These are phyloP conservation scores for Xylariaceae sp. DNA, from an alignment of 2,329 filamentous ascomycete genomes.

Conservation along the genomic window DNA sequence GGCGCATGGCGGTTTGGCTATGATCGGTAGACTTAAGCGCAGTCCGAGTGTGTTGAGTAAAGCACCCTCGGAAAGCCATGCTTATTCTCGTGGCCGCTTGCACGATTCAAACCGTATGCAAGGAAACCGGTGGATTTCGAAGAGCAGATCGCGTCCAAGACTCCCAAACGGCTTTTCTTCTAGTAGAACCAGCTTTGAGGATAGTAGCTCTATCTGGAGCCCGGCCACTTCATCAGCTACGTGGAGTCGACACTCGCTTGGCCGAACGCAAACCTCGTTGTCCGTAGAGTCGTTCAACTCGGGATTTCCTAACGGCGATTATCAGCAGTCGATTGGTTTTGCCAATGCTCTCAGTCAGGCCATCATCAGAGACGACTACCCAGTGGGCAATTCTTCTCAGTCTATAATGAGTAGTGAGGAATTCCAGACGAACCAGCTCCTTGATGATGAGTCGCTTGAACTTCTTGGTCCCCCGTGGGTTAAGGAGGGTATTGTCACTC, in stretches of 20 bases:
- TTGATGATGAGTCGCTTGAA: conserved; percentile 90
- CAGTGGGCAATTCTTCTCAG: conserved; percentile 44
- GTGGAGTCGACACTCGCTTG: conserved; percentile 90
- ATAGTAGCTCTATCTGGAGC: conserved; percentile 84
- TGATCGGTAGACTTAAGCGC: conserved; percentile 72
- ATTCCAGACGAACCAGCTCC: conserved; percentile 56
- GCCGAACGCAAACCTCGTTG: conserved; percentile 84
- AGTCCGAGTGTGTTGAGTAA: conserved; percentile 91
- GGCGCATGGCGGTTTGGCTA: conserved; percentile 63
- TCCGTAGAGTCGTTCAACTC: conserved; percentile 88
- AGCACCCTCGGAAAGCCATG: conserved; percentile 75
- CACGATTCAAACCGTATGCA: conserved; percentile 49
- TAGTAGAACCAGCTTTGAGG: conserved; percentile 89
- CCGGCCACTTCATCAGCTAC: conserved; percentile 80
- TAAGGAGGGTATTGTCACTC: conserved; percentile 91
- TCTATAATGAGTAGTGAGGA: conserved; percentile 55
- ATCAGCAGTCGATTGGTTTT: conserved; percentile 95
- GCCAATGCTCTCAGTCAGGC: conserved; percentile 94
- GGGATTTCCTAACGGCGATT: conserved; percentile 69
- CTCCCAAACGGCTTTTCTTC: conserved; percentile 81
- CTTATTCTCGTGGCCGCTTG: conserved; percentile 64
- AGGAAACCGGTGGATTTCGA: conserved; percentile 73
- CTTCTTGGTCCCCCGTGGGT: conserved; percentile 95
- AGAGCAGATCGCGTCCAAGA: conserved; percentile 75
- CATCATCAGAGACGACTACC: conserved; percentile 83